Evolutionary conservation across 805 yeast genomes (phyloP).

Genomic region (Kodamaea laetipori): DNA sequence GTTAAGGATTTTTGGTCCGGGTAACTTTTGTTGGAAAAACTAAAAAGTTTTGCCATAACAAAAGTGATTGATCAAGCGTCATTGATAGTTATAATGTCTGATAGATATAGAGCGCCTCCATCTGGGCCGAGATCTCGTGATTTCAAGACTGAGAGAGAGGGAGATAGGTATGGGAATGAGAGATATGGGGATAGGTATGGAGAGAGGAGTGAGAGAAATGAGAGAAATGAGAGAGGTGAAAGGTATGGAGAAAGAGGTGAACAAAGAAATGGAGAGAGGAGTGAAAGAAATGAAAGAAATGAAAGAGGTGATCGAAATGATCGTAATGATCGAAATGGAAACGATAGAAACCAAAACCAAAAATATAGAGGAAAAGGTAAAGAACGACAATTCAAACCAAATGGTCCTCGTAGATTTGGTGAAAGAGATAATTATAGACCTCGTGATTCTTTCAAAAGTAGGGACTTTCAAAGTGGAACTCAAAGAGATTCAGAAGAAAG

Average conservation of each 20-base stretch:
- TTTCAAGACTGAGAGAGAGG: constrained; percentile 9
- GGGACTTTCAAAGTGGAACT: constrained; percentile 3
- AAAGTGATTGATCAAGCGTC: neutral
- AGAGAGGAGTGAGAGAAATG: neutral
- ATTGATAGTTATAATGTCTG: constrained; percentile 32
- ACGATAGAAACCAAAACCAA: constrained; percentile 4
- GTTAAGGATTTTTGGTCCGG: constrained; percentile 7
- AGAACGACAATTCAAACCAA: constrained; percentile 8
- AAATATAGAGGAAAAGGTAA: constrained; percentile 3
- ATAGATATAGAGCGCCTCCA: constrained; percentile 35
- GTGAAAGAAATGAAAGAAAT: neutral
- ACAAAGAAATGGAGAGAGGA: constrained; percentile 5
- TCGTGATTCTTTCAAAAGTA: constrained; percentile 14
- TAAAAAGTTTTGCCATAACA: constrained; percentile 10
- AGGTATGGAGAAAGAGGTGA: neutral
- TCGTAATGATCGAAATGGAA: constrained; percentile 1
- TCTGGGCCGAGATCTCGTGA: constrained; percentile 29
- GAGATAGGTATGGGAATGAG: constrained; percentile 8
- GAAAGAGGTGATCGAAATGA: constrained; percentile 1
- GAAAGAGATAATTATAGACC: constrained; percentile 29
- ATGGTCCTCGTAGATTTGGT: constrained; percentile 23
- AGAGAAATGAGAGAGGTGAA: neutral
- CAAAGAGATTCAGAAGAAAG: constrained; percentile 2
- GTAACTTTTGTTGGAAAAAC: constrained; percentile 7
- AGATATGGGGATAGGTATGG: constrained; percentile 3